phyloP scores from a whole-genome alignment of 1,284 basidiomycete species.

The Xerocomus minutiporus region DNA sequence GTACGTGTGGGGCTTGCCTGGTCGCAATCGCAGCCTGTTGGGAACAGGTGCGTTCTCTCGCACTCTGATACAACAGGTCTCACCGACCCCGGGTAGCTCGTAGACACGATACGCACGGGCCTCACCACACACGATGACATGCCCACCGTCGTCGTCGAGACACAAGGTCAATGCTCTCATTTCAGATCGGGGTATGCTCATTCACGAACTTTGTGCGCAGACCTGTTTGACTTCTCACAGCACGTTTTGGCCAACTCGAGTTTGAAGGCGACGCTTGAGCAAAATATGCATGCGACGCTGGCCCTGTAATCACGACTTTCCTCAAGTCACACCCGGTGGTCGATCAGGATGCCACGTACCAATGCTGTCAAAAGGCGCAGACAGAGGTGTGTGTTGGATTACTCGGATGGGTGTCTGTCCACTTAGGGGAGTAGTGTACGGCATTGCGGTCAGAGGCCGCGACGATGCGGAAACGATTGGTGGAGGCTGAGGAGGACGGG shows the following conservation, averaged over 20 bases:
- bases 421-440: slow-evolving; percentile 42
- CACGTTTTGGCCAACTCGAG: slow-evolving; percentile 23
- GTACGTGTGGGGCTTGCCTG: slow-evolving; percentile 71
- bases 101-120: slow-evolving; percentile 58
- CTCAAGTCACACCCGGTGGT: slow-evolving; percentile 40
- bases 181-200: neutral
- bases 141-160: slow-evolving; percentile 40
- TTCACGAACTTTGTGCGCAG: slow-evolving; percentile 14
- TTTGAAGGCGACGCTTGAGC: slow-evolving; percentile 47
- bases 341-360: slow-evolving; percentile 33
- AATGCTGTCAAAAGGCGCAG: slow-evolving; percentile 49
- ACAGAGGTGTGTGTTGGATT: slow-evolving; percentile 48
- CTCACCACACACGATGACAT: slow-evolving; percentile 55
- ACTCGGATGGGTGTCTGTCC: slow-evolving; percentile 3
- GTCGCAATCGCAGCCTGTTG: slow-evolving; percentile 86
- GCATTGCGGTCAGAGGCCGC: slow-evolving; percentile 59
- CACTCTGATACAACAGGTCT: neutral
- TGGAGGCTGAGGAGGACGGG: slow-evolving; percentile 41
- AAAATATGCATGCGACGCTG: slow-evolving; percentile 56
- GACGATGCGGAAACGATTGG: slow-evolving; percentile 40
- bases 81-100: slow-evolving; percentile 41
- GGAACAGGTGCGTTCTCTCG: slow-evolving; percentile 61
- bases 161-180: slow-evolving; percentile 37
- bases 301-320: slow-evolving; percentile 52
- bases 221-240: slow-evolving; percentile 50